Conservation (phyloP, 768 basidiomycete species). For the Tylopilus balloui region DNA sequence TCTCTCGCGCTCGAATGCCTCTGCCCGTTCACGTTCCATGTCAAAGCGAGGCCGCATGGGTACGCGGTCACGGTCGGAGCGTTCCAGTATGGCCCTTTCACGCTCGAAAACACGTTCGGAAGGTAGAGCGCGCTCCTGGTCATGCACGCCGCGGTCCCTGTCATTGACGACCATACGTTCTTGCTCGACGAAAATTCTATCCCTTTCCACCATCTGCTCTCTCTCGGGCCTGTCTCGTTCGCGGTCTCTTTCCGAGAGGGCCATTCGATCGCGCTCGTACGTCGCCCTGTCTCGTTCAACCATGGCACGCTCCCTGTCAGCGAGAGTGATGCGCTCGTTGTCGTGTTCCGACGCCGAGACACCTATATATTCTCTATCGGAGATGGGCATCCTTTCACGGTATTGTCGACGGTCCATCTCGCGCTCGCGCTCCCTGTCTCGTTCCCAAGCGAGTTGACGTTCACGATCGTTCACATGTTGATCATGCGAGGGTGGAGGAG, state of each 20-base stretch:
- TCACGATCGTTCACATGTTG: constrained; percentile 21
- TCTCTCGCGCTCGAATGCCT: constrained; percentile 32
- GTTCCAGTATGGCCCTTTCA: constrained; percentile 21
- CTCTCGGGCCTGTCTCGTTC: constrained; percentile 24
- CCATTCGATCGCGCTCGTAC: constrained; percentile 24
- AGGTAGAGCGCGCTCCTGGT: constrained; percentile 20
- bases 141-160: constrained; percentile 23
- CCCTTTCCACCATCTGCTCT: constrained; percentile 22
- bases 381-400: constrained; percentile 21
- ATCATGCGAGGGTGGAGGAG: constrained; percentile 22
- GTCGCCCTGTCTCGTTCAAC: constrained; percentile 21
- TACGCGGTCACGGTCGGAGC: constrained; percentile 25
- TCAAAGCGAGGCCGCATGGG: constrained; percentile 22
- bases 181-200: constrained; percentile 19
- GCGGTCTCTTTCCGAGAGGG: constrained; percentile 21
- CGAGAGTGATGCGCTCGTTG: constrained; percentile 13
- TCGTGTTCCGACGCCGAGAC: constrained; percentile 23
- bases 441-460: constrained; percentile 27
- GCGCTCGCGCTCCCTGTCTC: constrained; percentile 24
- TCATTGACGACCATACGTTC: constrained; percentile 24
- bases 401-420: constrained; percentile 28
- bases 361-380: constrained; percentile 21
- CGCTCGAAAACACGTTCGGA: constrained; percentile 21
- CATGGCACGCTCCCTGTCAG: constrained; percentile 24
- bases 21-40: constrained; percentile 26